Evolutionary conservation across 2,329 filamentous ascomycete genomes (phyloP), one percentile per base, ranked within the genome.

Genomic region (Fusarium domesticum): DNA sequence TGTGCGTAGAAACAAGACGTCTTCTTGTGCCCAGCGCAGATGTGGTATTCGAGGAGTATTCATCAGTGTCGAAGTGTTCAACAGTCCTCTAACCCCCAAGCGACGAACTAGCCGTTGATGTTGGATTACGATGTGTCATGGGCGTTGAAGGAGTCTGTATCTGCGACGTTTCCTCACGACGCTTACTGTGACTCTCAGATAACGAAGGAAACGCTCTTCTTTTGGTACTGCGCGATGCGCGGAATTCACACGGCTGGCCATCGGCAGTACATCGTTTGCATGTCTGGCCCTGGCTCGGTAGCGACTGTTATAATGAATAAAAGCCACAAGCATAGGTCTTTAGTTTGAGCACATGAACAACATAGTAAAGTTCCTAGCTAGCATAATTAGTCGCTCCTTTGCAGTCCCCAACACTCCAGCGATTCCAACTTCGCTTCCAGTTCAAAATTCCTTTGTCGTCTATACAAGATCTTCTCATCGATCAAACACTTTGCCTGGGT

Each of bases 401-500:
- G n/a, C 48, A 50, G n/a, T n/a, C n/a, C n/a, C n/a, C n/a, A n/a
- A n/a, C n/a, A n/a, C n/a, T n/a, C n/a, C n/a, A n/a, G n/a, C n/a
- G n/a, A n/a, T n/a, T n/a, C n/a, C n/a, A n/a, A n/a, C n/a, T n/a
- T 35, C 48, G 18, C n/a, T 20, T 45, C 17, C 48, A 51, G 23
- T 28, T 28, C 23, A 28, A 28, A 28, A 28, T 5, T n/a, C n/a
- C n/a, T n/a, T n/a, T n/a, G n/a, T n/a, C n/a, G n/a, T n/a, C n/a
- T n/a, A n/a, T n/a, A n/a, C n/a, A n/a, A n/a, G n/a, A n/a, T 28
- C 10, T 28, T 16, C 16, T 47, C 30, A 56, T 38, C 60, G 64
- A 37, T 85, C 81, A 62, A 86, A 83, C 32, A 86, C 80, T 64
- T 86, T 86, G 6, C 83, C 83, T 2, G 83, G 83, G 50, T 87